Evolutionary conservation across 2,329 filamentous ascomycete species (phyloP).

Genomic region (Stachybotrys chartarum): DNA sequence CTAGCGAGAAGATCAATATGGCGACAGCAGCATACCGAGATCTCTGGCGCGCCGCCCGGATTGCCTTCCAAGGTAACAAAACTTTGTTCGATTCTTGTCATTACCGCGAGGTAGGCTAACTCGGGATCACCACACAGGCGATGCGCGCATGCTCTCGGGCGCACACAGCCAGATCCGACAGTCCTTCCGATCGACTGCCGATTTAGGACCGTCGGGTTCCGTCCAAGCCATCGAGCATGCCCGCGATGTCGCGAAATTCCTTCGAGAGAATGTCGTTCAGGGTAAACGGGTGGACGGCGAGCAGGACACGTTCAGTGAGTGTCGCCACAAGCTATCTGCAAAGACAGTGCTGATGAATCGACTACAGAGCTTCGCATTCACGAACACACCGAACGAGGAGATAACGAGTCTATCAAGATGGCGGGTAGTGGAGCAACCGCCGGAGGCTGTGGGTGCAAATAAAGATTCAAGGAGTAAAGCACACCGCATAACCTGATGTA

Average conservation of each 20-base stretch:
- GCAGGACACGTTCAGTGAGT: conserved; percentile 54
- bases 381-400: conserved; percentile 80
- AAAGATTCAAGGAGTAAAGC: conserved; percentile 1
- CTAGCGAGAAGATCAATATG: conserved; percentile 29
- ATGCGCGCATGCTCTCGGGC: conserved; percentile 59
- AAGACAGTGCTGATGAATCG: neutral
- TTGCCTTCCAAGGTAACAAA: conserved; percentile 72
- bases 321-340: neutral
- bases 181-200: conserved; percentile 63
- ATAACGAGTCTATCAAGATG: conserved; percentile 84
- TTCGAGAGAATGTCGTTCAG: conserved; percentile 84
- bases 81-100: neutral
- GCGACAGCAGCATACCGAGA: conserved; percentile 73
- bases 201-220: conserved; percentile 48
- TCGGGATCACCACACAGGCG: conserved; percentile 45
- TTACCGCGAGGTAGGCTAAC: neutral
- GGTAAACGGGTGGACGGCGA: conserved; percentile 47
- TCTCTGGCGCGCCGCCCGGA: conserved; percentile 69
- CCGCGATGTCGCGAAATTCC: conserved; percentile 70
- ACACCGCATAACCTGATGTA: neutral
- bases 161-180: conserved; percentile 66
- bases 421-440: conserved; percentile 29
- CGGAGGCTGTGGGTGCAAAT: conserved; percentile 23
- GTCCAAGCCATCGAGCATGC: conserved; percentile 68
- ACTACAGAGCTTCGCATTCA: conserved; percentile 75